These are phyloP conservation scores for Boechera retrofracta DNA, from an alignment of 345 rosid genomes.

Conservation along the genomic window DNA sequence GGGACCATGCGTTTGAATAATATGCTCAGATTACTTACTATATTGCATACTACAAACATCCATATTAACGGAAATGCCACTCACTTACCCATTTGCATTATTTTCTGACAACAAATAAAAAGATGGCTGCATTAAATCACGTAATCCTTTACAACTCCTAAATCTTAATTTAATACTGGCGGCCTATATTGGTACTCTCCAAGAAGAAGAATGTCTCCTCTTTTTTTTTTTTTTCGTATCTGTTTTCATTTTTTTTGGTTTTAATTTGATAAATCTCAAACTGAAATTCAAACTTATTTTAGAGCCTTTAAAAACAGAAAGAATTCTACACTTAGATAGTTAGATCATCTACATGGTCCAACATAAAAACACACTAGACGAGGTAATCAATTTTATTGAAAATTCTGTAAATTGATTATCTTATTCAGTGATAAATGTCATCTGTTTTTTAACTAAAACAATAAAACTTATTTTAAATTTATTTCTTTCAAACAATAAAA, in stretches of 20 bases:
- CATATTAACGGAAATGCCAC: slow-evolving; percentile 32
- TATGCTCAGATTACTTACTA: background rate
- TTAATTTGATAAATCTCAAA: too few relatives aligned
- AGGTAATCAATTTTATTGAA: too few relatives aligned
- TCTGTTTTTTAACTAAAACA: background rate
- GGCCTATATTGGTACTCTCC: slow-evolving; percentile 25
- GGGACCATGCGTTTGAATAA: slow-evolving; percentile 36
- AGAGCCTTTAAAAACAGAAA: too few relatives aligned
- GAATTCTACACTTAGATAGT: too few relatives aligned
- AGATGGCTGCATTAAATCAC: slow-evolving; percentile 11
- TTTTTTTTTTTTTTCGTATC: background rate
- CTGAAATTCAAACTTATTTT: too few relatives aligned
- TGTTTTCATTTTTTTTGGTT: background rate
- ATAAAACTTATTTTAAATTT: background rate
- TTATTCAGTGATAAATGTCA: background rate
- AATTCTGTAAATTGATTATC: background rate
- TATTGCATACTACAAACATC: background rate
- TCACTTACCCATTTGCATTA: slow-evolving; percentile 24
- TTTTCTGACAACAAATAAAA: background rate
- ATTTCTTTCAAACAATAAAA: background rate
- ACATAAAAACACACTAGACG: too few relatives aligned
- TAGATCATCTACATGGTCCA: too few relatives aligned
- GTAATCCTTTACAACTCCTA: background rate
- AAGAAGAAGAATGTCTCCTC: slow-evolving; percentile 40
- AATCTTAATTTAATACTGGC: background rate